phyloP scores from a whole-genome alignment of 2,329 filamentous ascomycete genomes.

The Mycocentrospora acerina region DNA sequence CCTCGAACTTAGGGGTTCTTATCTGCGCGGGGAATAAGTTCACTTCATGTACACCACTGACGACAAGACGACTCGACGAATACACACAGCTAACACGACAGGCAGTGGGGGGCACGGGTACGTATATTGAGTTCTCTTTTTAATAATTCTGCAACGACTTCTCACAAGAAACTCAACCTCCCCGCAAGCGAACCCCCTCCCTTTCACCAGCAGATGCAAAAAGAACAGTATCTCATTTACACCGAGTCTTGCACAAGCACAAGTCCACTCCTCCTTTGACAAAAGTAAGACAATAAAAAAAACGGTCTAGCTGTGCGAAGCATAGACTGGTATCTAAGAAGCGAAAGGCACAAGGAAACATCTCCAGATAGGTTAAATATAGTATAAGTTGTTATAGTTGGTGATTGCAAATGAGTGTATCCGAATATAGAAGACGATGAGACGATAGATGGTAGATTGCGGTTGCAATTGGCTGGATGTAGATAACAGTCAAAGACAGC shows the following conservation, averaged over 20 bases:
- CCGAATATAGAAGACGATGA: conserved; percentile 27
- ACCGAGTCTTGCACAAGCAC: neutral
- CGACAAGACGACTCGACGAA: no score
- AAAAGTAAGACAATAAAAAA: conserved; percentile 10
- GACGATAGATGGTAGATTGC: conserved; percentile 14
- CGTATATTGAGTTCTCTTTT: no score
- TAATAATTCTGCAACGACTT: no score
- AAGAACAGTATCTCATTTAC: no score
- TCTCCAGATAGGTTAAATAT: conserved; percentile 29
- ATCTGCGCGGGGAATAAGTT: no score
- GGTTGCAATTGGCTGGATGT: conserved; percentile 14
- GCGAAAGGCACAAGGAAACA: conserved; percentile 32
- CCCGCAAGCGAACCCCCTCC: no score
- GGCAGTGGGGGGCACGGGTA: no score
- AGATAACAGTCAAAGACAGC: conserved; percentile 18
- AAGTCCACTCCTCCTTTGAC: neutral
- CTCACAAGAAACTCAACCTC: no score
- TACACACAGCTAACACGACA: no score
- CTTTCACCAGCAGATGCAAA: no score
- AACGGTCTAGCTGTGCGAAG: conserved; percentile 36
- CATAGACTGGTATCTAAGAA: conserved; percentile 48
- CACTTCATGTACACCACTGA: no score
- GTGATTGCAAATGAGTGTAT: conserved; percentile 36
- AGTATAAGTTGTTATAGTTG: conserved; percentile 29
- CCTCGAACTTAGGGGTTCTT: no score